Conservation (phyloP, 2,329 filamentous ascomycete species). For the Echinosphaeria canescens region DNA sequence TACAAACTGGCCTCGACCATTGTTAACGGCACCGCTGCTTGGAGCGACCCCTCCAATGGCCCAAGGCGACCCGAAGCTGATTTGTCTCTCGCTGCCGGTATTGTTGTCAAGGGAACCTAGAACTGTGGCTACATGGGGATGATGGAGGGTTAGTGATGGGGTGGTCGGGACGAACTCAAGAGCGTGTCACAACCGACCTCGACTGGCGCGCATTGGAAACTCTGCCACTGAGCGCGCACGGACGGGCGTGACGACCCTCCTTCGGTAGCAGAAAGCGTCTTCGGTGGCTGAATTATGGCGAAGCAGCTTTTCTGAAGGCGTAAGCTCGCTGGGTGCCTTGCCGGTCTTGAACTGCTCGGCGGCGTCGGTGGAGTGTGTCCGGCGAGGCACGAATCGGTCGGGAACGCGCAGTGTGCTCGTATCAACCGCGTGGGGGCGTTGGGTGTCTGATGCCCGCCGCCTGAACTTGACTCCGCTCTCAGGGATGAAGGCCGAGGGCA, state of each 20-base stretch:
- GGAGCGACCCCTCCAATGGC: conserved; percentile 49
- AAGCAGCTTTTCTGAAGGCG: conserved; percentile 18
- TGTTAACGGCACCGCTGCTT: conserved; percentile 28
- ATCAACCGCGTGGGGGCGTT: too few relatives aligned
- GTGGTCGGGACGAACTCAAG: too few relatives aligned
- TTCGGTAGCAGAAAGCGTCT: conserved; percentile 19
- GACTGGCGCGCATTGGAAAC: too few relatives aligned
- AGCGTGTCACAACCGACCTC: too few relatives aligned
- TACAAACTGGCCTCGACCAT: conserved; percentile 41
- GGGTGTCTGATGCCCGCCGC: conserved; percentile 2
- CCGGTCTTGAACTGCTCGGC: conserved; percentile 22
- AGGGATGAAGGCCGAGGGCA: conserved; percentile 2
- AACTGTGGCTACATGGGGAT: too few relatives aligned
- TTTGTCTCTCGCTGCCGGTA: conserved; percentile 16
- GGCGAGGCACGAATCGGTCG: conserved; percentile 28
- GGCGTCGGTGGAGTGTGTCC: conserved; percentile 12
- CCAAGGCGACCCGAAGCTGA: conserved; percentile 55
- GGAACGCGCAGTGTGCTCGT: conserved; percentile 8
- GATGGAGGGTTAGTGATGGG: too few relatives aligned
- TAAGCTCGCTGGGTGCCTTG: conserved; percentile 18
- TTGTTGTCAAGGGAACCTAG: too few relatives aligned
- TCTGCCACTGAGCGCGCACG: too few relatives aligned
- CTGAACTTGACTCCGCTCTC: conserved; percentile 1
- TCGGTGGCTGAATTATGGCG: conserved; percentile 16
- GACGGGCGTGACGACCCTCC: conserved; percentile 9